A percentile compares a stretch with the other conserved stretches of the same genome.
phyloP scores from a whole-genome alignment of 306 rosid genomes.

The Vachellia collinsii region DNA sequence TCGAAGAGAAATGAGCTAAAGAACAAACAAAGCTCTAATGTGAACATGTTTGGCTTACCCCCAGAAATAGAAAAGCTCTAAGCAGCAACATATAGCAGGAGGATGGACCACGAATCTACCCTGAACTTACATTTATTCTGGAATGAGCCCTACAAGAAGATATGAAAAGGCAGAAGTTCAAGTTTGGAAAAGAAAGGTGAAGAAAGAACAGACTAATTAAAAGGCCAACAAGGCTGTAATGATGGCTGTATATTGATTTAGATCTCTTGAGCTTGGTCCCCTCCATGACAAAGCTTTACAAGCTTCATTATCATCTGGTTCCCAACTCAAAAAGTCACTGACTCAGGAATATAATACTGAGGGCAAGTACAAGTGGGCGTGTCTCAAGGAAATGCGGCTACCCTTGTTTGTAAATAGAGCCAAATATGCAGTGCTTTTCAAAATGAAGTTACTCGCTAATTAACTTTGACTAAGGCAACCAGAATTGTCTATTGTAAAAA shows the following conservation, averaged over 20 bases:
- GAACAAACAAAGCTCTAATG: neutral
- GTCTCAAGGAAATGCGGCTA: constrained; percentile 28
- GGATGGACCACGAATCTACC: constrained; percentile 27
- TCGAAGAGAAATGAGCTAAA: constrained; percentile 8
- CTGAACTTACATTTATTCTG: neutral
- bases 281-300: neutral
- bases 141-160: neutral
- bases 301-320: neutral
- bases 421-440: neutral
- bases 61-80: neutral
- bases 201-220: neutral
- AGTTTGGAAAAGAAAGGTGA: constrained; percentile 1
- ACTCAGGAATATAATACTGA: constrained; percentile 15
- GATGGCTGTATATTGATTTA: neutral
- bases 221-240: neutral
- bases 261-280: constrained; percentile 11
- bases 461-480: neutral
- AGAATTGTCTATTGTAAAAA: neutral
- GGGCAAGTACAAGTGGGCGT: constrained; percentile 23
- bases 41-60: neutral
- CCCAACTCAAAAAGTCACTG: constrained; percentile 24
- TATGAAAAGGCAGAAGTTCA: neutral
- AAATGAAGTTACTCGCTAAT: neutral
- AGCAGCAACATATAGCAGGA: neutral
- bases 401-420: neutral